Conservation (phyloP, 306 rosid genomes). For the Hippophae rhamnoides region DNA sequence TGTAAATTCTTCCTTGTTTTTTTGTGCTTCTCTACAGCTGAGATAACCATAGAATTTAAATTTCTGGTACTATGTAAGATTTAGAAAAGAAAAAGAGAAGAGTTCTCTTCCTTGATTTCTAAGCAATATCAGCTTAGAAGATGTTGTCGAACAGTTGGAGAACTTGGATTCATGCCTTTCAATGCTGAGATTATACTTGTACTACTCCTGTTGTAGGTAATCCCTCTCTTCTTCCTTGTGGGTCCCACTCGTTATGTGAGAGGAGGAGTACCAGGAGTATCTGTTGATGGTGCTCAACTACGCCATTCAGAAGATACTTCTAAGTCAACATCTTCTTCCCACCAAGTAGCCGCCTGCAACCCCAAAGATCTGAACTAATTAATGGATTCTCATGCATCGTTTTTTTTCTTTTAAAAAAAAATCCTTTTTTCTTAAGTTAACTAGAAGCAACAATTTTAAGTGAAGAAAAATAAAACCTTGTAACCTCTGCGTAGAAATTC, state of each 20-base stretch:
- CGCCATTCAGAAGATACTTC: slow-evolving; percentile 91
- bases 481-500: slow-evolving; percentile 95
- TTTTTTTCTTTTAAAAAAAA: neutral
- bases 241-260: too few relatives aligned
- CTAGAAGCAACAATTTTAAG: neutral
- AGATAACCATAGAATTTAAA: too few relatives aligned
- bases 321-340: slow-evolving; percentile 82
- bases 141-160: too few relatives aligned
- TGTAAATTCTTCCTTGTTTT: too few relatives aligned
- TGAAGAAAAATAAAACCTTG: slow-evolving; percentile 39
- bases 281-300: slow-evolving; percentile 26
- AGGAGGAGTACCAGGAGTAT: too few relatives aligned
- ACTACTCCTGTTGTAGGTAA: neutral
- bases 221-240: neutral
- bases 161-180: too few relatives aligned
- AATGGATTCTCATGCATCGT: slow-evolving; percentile 11
- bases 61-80: too few relatives aligned
- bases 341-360: slow-evolving; percentile 75
- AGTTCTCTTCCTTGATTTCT: too few relatives aligned
- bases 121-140: too few relatives aligned
- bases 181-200: too few relatives aligned
- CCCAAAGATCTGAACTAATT: slow-evolving; percentile 13
- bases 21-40: too few relatives aligned
- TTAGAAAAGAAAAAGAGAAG: too few relatives aligned
- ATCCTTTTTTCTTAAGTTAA: neutral